Evolutionary conservation across 306 rosid species (phyloP).

Genomic region (Vicia villosa): DNA sequence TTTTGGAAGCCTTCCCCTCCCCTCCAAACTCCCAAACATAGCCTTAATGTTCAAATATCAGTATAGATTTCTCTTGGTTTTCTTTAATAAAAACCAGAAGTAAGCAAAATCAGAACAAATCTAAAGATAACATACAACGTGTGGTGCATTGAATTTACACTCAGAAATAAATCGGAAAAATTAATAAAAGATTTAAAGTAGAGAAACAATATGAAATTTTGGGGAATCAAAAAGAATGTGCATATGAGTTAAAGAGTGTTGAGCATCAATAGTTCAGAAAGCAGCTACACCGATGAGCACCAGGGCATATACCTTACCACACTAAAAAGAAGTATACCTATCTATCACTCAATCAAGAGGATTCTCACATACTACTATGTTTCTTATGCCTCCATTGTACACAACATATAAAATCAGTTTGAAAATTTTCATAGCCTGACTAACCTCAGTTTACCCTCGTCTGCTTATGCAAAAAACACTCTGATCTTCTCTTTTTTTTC

Average conservation of each 20-base stretch:
- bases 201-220: too few species aligned
- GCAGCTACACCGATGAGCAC: background rate
- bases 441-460: too few species aligned
- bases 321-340: background rate
- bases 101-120: background rate
- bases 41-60: too few species aligned
- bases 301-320: background rate
- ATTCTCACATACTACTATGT: background rate
- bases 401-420: background rate
- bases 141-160: background rate
- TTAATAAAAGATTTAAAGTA: too few species aligned
- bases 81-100: background rate
- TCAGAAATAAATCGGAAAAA: too few species aligned
- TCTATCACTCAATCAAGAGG: background rate
- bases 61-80: background rate
- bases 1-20: too few species aligned
- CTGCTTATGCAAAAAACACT: conserved; percentile 59
- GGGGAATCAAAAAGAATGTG: too few species aligned
- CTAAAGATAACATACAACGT: background rate
- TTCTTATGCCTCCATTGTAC: background rate
- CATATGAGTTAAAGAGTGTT: background rate
- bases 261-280: background rate
- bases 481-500: conserved; percentile 76
- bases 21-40: too few species aligned
- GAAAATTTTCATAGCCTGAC: background rate